Base-by-base conservation (phyloP, 2,329 filamentous ascomycete genomes). In the Sclerotinia minor region DNA sequence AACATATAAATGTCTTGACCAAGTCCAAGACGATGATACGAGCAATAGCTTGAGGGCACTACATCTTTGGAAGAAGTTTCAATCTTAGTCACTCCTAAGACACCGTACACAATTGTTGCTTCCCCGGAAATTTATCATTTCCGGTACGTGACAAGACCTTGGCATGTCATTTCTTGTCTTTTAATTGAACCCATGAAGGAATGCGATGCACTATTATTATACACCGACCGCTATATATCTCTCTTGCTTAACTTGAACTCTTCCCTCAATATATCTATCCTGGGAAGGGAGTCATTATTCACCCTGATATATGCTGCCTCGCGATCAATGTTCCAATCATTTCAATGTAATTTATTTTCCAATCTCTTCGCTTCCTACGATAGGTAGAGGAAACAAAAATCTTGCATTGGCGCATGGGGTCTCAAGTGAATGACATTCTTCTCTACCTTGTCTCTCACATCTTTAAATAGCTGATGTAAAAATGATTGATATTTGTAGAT, bases 401-500 rank as follows among this genome's bases (percentile, higher is more conserved):
- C n/a, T 49, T 17, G 17, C 38, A 9, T 59, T 65, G 11, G 15
- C 53, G 32, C 64, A 65, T 35, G 53, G 41, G 19, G 13, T 11
- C 8, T 59, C 64, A 7, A 59, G 17, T 32, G 64, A 19, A 9
- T 21, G 38, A 17, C 64, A 65, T 3, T 24, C 1, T 41, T 32
- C 19, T 6, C 64, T 49, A 58, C 38, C 26, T 44, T 24, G 26
- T 49, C 52, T 26, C 52, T 32, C 15, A 65, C 44, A 5, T 65
- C 53, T 47, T 35, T 8, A 9, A 6, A 58, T 49, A 58, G 64
- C 6, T 8, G n/a, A 11, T 1, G 9, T 26, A 21, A 58, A 21
- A 65, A 65, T 3, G 59, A 11, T 38, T 26, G 38, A 47, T 65
- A 50, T 41, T 24, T 55, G 7, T 58, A 38, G 41, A 65, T 59